phyloP scores from a whole-genome alignment of 495 filamentous ascomycete genomes.

The Penicillium ochrochloron region DNA sequence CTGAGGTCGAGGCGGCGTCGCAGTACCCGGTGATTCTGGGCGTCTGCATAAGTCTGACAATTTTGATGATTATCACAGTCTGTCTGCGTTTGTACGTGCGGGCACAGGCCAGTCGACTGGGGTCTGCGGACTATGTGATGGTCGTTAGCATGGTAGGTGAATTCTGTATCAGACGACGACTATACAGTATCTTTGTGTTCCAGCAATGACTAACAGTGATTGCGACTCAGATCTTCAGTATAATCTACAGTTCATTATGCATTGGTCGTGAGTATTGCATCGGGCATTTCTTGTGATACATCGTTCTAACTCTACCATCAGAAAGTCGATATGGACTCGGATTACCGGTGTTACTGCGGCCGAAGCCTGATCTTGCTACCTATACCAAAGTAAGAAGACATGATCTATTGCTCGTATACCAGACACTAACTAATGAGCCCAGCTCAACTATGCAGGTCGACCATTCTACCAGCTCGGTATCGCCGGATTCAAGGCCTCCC shows the following conservation, averaged over 20 bases:
- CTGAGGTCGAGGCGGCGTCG: slow-evolving; percentile 45
- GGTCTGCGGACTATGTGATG: slow-evolving; percentile 54
- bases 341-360: slow-evolving; percentile 46
- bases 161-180: neutral
- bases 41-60: slow-evolving; percentile 49
- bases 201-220: slow-evolving; percentile 1
- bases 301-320: slow-evolving; percentile 23
- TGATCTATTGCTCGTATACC: too few relatives aligned
- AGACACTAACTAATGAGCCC: neutral
- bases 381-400: slow-evolving; percentile 43
- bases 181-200: neutral
- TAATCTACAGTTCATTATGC: slow-evolving; percentile 55
- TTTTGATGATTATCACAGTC: slow-evolving; percentile 44
- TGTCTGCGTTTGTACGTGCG: slow-evolving; percentile 43
- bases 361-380: slow-evolving; percentile 39
- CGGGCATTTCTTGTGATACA: neutral
- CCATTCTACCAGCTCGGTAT: slow-evolving; percentile 65
- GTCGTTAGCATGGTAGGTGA: slow-evolving; percentile 45
- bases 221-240: slow-evolving; percentile 40
- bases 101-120: slow-evolving; percentile 40
- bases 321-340: slow-evolving; percentile 59
- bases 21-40: slow-evolving; percentile 48
- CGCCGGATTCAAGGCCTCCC: slow-evolving; percentile 61
- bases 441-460: slow-evolving; percentile 60
- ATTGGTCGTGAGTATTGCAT: slow-evolving; percentile 49